Base-by-base conservation (phyloP, 2,329 filamentous ascomycete genomes). In the Sclerotinia sclerotiorum region DNA sequence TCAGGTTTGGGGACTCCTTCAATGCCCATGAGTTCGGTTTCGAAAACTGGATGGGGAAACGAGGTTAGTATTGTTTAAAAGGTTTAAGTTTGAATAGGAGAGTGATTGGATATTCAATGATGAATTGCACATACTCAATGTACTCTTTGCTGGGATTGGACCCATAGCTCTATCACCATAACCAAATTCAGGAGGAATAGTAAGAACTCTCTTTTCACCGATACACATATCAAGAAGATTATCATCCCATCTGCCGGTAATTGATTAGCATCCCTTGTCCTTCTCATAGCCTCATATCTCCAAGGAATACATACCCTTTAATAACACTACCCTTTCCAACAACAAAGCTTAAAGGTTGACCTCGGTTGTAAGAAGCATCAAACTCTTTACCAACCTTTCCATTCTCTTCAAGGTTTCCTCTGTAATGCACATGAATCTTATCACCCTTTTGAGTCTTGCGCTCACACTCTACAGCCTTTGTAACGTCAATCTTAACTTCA, bases 191-290 rank as follows among this genome's bases (percentile, higher is more conserved):
- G 94, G 92, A n/a, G 93, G 93, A 68, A 99, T 95, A 27, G 90
- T 97, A 79, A 99, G 82, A 67, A 87, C 94, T 74, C 90, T 87
- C 84, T 94, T 94, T 84, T 98, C 94, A 71, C 95, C 94, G 74
- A 96, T 90, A 81, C 95, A 98, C 94, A 98, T 97, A 77, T 92
- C 92, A 66, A 95, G 75, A 51, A 98, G 85, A 62, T 94, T 94
- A 78, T 96, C 81, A 76, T 98, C 94, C 94, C 94, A 97, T 77
- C 89, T 92, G 71, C 27, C 24, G 49, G 8, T 24, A 54, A 66
- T 29, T 19, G 32, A 21, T 60, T 62, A 67, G 24, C 11, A 58
- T 62, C 58, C 70, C 24, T 46, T 7, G 24, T 35, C 8, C 27
- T 21, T 62, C 6, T 8, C n/a, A 29, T 24, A 21, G 2, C 19